Evolutionary conservation across 495 filamentous ascomycete species (phyloP).

Genomic region (Astrocystis sublimbata): DNA sequence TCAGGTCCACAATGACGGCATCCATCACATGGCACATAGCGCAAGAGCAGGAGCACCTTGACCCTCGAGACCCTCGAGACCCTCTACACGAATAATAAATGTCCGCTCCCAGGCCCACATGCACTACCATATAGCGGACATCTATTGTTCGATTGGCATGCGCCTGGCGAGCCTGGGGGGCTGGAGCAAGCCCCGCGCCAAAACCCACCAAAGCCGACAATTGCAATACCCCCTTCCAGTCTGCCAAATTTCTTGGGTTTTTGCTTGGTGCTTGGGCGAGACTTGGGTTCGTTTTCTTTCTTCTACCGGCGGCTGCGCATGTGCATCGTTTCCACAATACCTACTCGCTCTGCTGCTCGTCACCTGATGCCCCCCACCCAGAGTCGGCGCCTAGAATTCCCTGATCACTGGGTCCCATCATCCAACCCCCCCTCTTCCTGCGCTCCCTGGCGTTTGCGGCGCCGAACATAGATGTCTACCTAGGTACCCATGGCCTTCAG

Average conservation of each 20-base stretch:
- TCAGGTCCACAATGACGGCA: conserved; percentile 30
- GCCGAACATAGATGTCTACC: not conserved
- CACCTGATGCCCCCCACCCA: conserved; percentile 6
- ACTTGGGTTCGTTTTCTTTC: not conserved
- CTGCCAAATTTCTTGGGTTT: not conserved
- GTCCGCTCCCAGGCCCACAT: too few species aligned
- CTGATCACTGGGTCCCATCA: not conserved
- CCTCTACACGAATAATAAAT: too few species aligned
- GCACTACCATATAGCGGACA: too few species aligned
- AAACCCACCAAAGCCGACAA: not conserved
- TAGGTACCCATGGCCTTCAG: conserved; percentile 34
- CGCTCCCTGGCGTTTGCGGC: not conserved
- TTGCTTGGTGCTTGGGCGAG: too few species aligned
- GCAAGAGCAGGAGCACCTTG: conserved; percentile 12
- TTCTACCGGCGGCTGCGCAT: not conserved
- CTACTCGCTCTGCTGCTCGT: not conserved
- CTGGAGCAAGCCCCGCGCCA: too few species aligned
- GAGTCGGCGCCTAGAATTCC: not conserved
- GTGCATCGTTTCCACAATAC: not conserved
- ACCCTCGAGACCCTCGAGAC: too few species aligned
- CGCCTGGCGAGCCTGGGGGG: too few species aligned
- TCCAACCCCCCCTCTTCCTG: not conserved
- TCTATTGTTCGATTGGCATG: too few species aligned
- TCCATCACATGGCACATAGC: conserved; percentile 21
- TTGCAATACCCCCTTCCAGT: not conserved